These are phyloP conservation scores for Dactylellina cionopaga DNA, from an alignment of 2,329 filamentous ascomycete species.

Conservation along the genomic window DNA sequence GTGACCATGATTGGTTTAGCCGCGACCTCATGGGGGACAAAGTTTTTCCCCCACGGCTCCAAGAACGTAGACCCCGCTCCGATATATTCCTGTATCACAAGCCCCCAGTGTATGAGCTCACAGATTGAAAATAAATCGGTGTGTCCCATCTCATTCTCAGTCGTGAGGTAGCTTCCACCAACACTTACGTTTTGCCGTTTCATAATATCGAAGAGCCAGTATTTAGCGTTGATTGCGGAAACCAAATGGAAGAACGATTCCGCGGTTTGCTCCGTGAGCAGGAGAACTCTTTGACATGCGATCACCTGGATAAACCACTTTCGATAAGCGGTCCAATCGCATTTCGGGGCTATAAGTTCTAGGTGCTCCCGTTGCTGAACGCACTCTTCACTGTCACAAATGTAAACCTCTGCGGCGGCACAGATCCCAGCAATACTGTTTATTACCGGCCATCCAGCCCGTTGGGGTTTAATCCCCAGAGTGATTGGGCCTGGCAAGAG, in stretches of 20 bases:
- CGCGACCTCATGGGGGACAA: constrained; percentile 9
- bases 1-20: constrained; percentile 4
- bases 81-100: constrained; percentile 9
- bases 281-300: neutral
- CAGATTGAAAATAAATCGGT: constrained; percentile 18
- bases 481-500: too few relatives aligned
- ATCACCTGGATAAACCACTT: constrained; percentile 19
- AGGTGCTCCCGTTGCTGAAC: neutral
- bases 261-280: neutral
- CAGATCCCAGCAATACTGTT: constrained; percentile 19
- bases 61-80: neutral
- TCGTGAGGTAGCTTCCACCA: constrained; percentile 4
- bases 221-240: neutral
- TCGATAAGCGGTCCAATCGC: constrained; percentile 12
- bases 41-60: constrained; percentile 10
- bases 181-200: neutral
- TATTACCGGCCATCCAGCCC: constrained; percentile 1
- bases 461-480: too few relatives aligned
- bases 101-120: constrained; percentile 17
- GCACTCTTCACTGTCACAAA: constrained; percentile 5
- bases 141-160: neutral
- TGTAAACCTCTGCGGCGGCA: constrained; percentile 1
- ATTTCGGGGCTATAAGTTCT: neutral
- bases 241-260: neutral
- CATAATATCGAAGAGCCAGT: constrained; percentile 21